Percentiles rank a stretch among this genome's conserved stretches.
Conservation (phyloP, 805 yeast genomes). For the Schizosaccharomyces lindneri region DNA sequence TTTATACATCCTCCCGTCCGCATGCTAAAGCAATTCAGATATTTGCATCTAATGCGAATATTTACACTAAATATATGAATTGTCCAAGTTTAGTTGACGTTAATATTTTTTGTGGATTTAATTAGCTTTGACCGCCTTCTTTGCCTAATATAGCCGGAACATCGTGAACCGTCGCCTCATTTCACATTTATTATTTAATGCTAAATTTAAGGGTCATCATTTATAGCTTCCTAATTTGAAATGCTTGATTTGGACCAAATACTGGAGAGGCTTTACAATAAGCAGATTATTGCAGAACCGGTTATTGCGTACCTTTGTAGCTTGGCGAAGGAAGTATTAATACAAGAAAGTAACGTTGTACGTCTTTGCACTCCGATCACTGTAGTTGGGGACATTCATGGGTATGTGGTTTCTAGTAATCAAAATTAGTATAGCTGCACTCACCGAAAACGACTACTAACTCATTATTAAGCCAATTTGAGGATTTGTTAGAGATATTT, state of each 20-base stretch:
- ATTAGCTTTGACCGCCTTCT: too few species aligned
- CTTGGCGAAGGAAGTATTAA: conserved; percentile 57
- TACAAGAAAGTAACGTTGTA: conserved; percentile 79
- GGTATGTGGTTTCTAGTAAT: neutral
- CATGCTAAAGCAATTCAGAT: too few species aligned
- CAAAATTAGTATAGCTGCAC: neutral
- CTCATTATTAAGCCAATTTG: conserved; percentile 60
- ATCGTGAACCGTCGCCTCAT: too few species aligned
- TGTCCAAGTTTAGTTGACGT: too few species aligned
- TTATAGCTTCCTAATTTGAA: neutral
- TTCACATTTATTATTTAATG: too few species aligned
- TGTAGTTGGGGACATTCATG: conserved; percentile 56
- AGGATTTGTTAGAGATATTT: conserved; percentile 63
- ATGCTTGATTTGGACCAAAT: conserved; percentile 37
- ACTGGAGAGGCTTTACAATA: conserved; percentile 35
- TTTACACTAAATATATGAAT: too few species aligned
- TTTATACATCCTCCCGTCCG: too few species aligned
- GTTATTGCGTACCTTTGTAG: conserved; percentile 43
- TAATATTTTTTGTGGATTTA: too few species aligned
- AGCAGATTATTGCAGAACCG: conserved; percentile 44
- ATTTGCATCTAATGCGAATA: too few species aligned
- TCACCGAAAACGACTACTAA: neutral
- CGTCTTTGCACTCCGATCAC: conserved; percentile 90
- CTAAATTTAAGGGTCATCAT: too few species aligned
- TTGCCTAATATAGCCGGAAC: too few species aligned